These are phyloP conservation scores for Colletotrichum melonis DNA, from an alignment of 2,329 filamentous ascomycete genomes.

Conservation along the genomic window DNA sequence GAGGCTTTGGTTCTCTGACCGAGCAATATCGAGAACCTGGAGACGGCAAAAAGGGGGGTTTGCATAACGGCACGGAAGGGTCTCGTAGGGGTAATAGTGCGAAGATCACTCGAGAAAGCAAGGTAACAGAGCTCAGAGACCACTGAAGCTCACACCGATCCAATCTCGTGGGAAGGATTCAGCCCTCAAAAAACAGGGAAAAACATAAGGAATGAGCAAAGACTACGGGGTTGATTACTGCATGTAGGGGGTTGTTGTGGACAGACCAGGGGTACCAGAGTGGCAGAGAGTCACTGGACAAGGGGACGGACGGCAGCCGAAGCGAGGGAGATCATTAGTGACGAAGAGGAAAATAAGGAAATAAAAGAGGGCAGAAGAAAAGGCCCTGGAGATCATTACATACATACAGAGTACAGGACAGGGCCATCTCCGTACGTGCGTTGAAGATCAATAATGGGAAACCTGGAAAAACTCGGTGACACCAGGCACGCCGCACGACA, in stretches of 20 bases:
- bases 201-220: neutral
- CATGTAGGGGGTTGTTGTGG: neutral
- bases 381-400: slow-evolving; percentile 27
- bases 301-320: slow-evolving; percentile 2
- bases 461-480: neutral
- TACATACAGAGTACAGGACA: neutral
- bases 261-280: neutral
- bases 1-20: neutral
- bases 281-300: neutral
- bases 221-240: neutral
- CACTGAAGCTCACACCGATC: slow-evolving; percentile 2
- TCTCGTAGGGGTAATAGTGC: neutral
- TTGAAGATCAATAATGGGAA: slow-evolving; percentile 19
- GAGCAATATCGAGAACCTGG: neutral
- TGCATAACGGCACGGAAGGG: neutral
- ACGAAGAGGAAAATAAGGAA: neutral
- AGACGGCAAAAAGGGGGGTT: neutral
- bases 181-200: slow-evolving; percentile 16
- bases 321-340: neutral
- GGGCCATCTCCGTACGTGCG: neutral
- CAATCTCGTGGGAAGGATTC: slow-evolving; percentile 10
- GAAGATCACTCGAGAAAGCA: neutral
- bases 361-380: slow-evolving; percentile 9
- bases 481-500: neutral
- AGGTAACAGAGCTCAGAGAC: neutral